Evolutionary conservation across 169 alveolate species (phyloP), one percentile per base, ranked within the genome.

Genomic region (Theileria orientalis): DNA sequence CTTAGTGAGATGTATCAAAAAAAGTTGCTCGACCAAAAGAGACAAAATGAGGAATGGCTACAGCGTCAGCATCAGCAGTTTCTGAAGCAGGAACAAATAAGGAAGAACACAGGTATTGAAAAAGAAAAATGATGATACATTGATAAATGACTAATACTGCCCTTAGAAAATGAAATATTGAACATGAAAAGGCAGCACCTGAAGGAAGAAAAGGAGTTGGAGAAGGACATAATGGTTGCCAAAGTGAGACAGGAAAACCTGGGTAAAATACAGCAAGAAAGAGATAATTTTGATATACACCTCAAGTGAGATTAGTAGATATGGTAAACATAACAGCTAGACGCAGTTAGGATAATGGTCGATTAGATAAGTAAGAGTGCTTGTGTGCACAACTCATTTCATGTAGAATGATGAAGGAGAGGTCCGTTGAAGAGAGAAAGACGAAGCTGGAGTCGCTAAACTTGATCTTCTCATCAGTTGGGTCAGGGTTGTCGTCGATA

Each of bases 11-110:
- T 96, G n/a, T 94, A 94, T 74, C 92, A 91, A 54, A 94, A 94
- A 74, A 94, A 94, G 79, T 73, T 94, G 73, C 87, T 93, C 84
- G 97, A 95, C 69, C 97, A 96, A 82, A 93, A 93, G 80, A 90
- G 89, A 37, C 97, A 96, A 76, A 95, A 95, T 74, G 98, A 95
- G 74, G 96, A 93, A 67, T 92, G 96, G 96, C 76, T 95, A n/a
- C 77, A 77, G 46, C 95, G 89, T 49, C 97, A 95, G 85, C 97
- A 93, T 30, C 95, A 94, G 70, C 96, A 95, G 83, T 95, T 94
- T 83, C 73, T 94, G 60, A 76, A 94, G 27, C 97, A 94, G 70
- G 96, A 94, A 62, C 94, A 94, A 62, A 86, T 90, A 51, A 67
- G 97, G 30, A 94, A 94, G 89, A 82, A 90, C 61, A 90, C 93